A percentile compares a stretch with the other conserved stretches of the same genome.
These are phyloP conservation scores for Gyrodon lividus DNA, from an alignment of 768 basidiomycete genomes.

Conservation along the genomic window DNA sequence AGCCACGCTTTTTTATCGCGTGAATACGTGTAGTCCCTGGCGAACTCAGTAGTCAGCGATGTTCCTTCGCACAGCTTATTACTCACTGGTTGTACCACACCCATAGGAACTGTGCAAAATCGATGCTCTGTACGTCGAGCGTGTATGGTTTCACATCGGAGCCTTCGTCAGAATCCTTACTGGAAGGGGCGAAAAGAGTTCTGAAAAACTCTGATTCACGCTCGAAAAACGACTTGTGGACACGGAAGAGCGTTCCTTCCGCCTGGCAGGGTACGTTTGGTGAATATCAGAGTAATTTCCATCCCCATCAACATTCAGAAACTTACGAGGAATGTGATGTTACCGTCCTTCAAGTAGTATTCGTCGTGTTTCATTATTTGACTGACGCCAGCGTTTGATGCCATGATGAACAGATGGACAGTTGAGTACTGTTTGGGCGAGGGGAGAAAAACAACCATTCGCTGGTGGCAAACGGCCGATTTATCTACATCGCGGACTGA, in stretches of 20 bases:
- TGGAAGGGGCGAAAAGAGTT: slow-evolving; percentile 31
- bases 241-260: slow-evolving; percentile 46
- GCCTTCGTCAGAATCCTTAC: slow-evolving; percentile 29
- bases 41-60: not conserved
- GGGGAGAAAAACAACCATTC: too few species aligned
- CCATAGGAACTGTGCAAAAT: slow-evolving; percentile 54
- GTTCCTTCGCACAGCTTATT: not conserved
- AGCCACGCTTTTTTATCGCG: slow-evolving; percentile 51
- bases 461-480: too few species aligned
- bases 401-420: too few species aligned
- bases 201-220: slow-evolving; percentile 53
- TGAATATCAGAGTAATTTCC: slow-evolving; percentile 5
- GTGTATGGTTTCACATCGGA: slow-evolving; percentile 42
- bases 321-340: slow-evolving; percentile 18
- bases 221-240: slow-evolving; percentile 59
- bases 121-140: slow-evolving; percentile 40
- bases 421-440: too few species aligned
- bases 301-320: not conserved
- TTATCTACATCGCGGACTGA: too few species aligned
- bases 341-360: slow-evolving; percentile 13
- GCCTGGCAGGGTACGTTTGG: slow-evolving; percentile 37
- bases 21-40: slow-evolving; percentile 54
- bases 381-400: slow-evolving; percentile 9
- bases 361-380: slow-evolving; percentile 3
- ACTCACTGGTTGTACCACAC: slow-evolving; percentile 57